phyloP scores from a whole-genome alignment of 2,329 filamentous ascomycete genomes.

The Hypomyces rosellus region DNA sequence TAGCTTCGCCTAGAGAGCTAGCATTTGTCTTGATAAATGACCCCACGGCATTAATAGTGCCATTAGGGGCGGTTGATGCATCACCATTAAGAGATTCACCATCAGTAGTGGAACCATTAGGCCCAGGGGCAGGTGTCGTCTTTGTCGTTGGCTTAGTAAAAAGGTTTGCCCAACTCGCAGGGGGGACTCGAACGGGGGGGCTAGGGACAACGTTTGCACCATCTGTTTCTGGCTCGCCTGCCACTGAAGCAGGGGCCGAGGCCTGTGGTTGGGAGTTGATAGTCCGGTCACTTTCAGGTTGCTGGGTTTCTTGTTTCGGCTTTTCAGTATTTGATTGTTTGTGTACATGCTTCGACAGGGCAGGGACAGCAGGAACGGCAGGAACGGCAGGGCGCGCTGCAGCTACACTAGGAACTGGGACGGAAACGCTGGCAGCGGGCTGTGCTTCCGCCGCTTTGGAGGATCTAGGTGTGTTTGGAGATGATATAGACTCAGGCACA shows the following conservation, averaged over 20 bases:
- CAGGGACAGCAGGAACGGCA: slow-evolving; percentile 42
- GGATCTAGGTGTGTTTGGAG: neutral
- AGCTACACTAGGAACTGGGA: slow-evolving; percentile 10
- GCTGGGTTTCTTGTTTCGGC: neutral
- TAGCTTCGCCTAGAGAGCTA: slow-evolving; percentile 66
- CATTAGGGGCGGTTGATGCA: slow-evolving; percentile 12
- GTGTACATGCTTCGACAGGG: slow-evolving; percentile 34
- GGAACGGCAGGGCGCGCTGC: slow-evolving; percentile 28
- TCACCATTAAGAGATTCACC: slow-evolving; percentile 20
- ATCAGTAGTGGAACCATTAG: slow-evolving; percentile 23
- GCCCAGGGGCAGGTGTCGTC: slow-evolving; percentile 11
- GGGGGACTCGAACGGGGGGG: slow-evolving; percentile 24
- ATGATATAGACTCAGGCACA: neutral
- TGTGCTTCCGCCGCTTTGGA: neutral
- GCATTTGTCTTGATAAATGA: slow-evolving; percentile 40
- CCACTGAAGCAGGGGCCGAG: neutral
- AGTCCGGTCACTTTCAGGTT: slow-evolving; percentile 10
- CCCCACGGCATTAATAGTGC: slow-evolving; percentile 18
- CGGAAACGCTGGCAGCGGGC: neutral
- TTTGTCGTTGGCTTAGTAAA: slow-evolving; percentile 27
- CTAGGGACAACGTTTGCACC: slow-evolving; percentile 16
- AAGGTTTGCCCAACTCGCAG: slow-evolving; percentile 36
- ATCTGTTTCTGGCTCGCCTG: neutral
- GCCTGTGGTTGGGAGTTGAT: slow-evolving; percentile 13
- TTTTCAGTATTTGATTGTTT: slow-evolving; percentile 20